Evolutionary conservation across 768 basidiomycete species (phyloP), one percentile per base, ranked within the genome.

Genomic region (Boletus subparvulus): DNA sequence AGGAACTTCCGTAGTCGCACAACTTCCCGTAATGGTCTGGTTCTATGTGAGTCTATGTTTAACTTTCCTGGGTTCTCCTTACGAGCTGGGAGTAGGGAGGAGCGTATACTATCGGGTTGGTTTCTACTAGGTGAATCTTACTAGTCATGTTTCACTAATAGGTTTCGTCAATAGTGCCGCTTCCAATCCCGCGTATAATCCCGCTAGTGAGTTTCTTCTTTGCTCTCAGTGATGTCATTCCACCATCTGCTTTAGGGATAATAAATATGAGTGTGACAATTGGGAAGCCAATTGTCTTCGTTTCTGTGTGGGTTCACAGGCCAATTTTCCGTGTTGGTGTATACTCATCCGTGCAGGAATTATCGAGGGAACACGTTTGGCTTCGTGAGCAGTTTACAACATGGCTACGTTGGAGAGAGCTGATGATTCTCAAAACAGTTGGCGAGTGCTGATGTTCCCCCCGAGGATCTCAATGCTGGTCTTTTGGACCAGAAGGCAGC

Each of bases 401-500:
- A 13, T 10, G 11, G 4, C 6, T 7, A 13, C 37, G 2, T 5
- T 1, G 5, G 45, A 40, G 14, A 49, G 17, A 10, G 48, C 43
- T 46, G 47, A 56, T 35, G 78, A 50, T 14, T 33, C 4, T n/a
- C 24, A n/a, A n/a, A 24, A 21, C 37, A 81, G 79, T 71, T 85
- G 28, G 71, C 83, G 2, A 84, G 83, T 52, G 55, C 69, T 1
- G 67, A 73, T 50, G 74, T 83, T 7, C 68, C 73, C 1, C 69
- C 80, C 0, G 64, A 79, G 58, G 80, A 84, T 58, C 70, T 85
- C 28, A 87, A 87, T 58, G 77, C 77, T 3, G 86, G 86, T 14
- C 69, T 88, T 16, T 73, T 72, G 35, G 88, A 90, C 65, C 85
- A 88, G 68, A 72, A 77, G 1, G 72, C 76, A 33, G 85, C 85